Base-by-base conservation (phyloP, 768 basidiomycete genomes). In the Sistotremastrum suecicum region DNA sequence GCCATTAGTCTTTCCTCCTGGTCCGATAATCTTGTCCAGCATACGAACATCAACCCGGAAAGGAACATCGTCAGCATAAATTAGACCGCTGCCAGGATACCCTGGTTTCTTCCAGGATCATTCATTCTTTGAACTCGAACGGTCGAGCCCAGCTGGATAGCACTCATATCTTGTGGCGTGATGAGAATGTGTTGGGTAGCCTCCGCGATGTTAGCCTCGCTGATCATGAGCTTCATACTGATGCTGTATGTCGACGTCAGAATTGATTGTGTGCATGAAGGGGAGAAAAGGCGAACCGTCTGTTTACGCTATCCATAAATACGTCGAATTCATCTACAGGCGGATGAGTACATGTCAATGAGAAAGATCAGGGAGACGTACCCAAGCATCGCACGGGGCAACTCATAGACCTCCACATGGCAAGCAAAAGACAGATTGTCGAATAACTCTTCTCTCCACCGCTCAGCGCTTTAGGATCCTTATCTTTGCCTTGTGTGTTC, bases 381-480 rank as follows among this genome's bases (percentile, higher is more conserved):
- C 84, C 84, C 28, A 98, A 76, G 56, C 94, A 97, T 48, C 95
- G 71, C 40, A 99, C 69, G 1, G 95, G 95, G 58, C 92, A 92
- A 1, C 86, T 83, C 46, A 92, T 90, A 10, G 88, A 81, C 55
- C 95, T 87, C 95, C 95, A 99, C 39, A 99, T 69, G 3, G 95
- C 81, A n/a, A 98, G 66, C 41, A 99, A 66, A 43, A 99, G 62
- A 53, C 90, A 92, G 51, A 97, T 89, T 1, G 94, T 98, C 5
- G 91, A 86, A 64, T 95, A 99, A 5, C 88, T 92, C 62, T 95
- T 94, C 61, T 98, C 94, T 36, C 94, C 92, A 41, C 92, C 92
- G 52, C 85, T 88, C 11, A 92, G 69, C 32, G 83, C 83, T 35
- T 78, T 79, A 3, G 89, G 83, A 56, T 91, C 85, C 60, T 89